These are phyloP conservation scores for Epichloe scottii DNA, from an alignment of 2,329 filamentous ascomycete genomes.

Conservation along the genomic window DNA sequence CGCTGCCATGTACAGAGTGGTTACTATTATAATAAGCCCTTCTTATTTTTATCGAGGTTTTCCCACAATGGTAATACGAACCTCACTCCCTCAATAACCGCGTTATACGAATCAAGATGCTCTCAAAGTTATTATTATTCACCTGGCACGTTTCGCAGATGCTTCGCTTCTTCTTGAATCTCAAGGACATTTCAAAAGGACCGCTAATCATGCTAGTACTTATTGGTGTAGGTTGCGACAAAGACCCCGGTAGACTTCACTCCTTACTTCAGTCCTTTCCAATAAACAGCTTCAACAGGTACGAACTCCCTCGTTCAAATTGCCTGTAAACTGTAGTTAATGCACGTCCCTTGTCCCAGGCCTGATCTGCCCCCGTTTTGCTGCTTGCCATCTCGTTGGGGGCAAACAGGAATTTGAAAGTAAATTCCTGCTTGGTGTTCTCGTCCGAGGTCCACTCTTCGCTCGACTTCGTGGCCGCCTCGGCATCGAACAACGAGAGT, in stretches of 20 bases:
- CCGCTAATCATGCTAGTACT: no score
- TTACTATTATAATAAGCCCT: no score
- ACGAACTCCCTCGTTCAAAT: background rate
- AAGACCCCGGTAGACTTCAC: no score
- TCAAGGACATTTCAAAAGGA: no score
- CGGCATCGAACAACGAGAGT: background rate
- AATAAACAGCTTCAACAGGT: background rate
- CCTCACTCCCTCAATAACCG: no score
- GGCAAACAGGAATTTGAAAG: background rate
- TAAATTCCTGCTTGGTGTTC: background rate
- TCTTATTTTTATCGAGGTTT: no score
- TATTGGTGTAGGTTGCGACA: background rate
- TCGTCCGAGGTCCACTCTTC: background rate
- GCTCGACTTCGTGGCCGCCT: background rate
- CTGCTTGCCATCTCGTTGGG: background rate
- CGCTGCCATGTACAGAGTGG: no score
- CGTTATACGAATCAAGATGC: no score
- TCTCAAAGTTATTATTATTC: no score
- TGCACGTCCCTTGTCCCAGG: background rate
- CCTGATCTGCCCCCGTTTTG: background rate
- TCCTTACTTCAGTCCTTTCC: background rate
- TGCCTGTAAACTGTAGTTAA: background rate
- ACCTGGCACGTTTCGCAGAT: no score
- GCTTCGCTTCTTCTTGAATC: no score
- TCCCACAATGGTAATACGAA: no score